Conservation (phyloP, 495 filamentous ascomycete genomes). For the Aspergillus hancockii region DNA sequence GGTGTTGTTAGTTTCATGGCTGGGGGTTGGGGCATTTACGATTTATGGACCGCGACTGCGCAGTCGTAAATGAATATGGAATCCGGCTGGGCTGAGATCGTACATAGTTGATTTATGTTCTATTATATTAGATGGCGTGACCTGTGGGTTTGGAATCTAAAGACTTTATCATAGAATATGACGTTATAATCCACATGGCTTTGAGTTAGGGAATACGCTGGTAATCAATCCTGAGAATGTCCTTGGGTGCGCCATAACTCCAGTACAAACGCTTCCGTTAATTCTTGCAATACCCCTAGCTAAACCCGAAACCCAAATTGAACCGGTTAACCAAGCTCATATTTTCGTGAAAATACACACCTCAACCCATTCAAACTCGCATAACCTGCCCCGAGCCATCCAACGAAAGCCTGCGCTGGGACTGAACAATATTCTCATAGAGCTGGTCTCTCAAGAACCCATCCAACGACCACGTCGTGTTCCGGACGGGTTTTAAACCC, state of each 20-base stretch:
- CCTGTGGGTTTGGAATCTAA: neutral
- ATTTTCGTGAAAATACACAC: neutral
- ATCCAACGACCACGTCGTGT: conserved; percentile 20
- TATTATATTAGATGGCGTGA: conserved; percentile 2
- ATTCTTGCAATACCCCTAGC: neutral
- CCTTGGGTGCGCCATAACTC: neutral
- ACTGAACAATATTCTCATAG: conserved; percentile 24
- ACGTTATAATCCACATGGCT: neutral
- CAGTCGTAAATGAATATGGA: conserved; percentile 6
- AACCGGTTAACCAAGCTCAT: neutral
- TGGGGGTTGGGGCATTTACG: conserved; percentile 41
- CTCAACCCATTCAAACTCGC: neutral
- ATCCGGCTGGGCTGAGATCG: neutral
- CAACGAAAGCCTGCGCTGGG: conserved; percentile 15
- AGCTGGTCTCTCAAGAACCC: conserved; percentile 22
- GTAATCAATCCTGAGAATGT: neutral
- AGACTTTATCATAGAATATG: neutral
- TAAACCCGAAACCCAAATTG: neutral
- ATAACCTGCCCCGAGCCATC: neutral
- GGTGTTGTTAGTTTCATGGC: conserved; percentile 67
- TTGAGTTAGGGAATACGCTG: neutral
- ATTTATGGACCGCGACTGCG: conserved; percentile 38
- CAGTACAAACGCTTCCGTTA: neutral
- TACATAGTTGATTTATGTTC: conserved; percentile 8
- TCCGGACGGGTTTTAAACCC: conserved; percentile 16